Evolutionary conservation across 257 asterid genomes (phyloP).

Genomic region (Nicotiana tomentosiformis): DNA sequence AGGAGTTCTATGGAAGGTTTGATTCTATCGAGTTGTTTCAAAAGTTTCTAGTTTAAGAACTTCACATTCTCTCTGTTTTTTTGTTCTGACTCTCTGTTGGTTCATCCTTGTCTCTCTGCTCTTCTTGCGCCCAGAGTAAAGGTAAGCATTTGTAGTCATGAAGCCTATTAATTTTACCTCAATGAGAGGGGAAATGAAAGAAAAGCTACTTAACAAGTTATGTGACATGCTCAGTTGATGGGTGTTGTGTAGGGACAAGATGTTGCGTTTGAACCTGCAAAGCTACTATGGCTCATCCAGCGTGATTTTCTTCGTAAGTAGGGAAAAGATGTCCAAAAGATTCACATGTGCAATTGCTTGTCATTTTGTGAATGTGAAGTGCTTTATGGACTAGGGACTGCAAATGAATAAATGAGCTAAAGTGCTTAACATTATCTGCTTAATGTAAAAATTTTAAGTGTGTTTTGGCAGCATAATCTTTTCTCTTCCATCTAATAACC

Average conservation of each 20-base stretch:
- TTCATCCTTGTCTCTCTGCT: slow-evolving; percentile 12
- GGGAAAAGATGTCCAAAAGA: neutral
- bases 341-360: neutral
- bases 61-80: slow-evolving; percentile 9
- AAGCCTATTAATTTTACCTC: neutral
- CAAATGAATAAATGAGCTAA: neutral
- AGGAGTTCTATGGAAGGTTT: slow-evolving; percentile 98
- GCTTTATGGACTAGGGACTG: neutral
- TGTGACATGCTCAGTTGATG: slow-evolving; percentile 17
- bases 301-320: slow-evolving; percentile 96
- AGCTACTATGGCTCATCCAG: slow-evolving; percentile 96
- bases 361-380: neutral
- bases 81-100: slow-evolving; percentile 9
- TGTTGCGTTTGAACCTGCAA: slow-evolving; percentile 99
- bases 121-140: slow-evolving; percentile 59
- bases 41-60: neutral
- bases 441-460: neutral
- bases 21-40: neutral
- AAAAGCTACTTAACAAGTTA: neutral
- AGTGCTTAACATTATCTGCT: neutral
- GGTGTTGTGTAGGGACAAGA: slow-evolving; percentile 77
- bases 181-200: neutral
- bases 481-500: neutral
- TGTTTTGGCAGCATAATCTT: neutral
- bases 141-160: slow-evolving; percentile 40